These are phyloP conservation scores for Trifolium subterraneum DNA, from an alignment of 306 rosid genomes.

Conservation along the genomic window DNA sequence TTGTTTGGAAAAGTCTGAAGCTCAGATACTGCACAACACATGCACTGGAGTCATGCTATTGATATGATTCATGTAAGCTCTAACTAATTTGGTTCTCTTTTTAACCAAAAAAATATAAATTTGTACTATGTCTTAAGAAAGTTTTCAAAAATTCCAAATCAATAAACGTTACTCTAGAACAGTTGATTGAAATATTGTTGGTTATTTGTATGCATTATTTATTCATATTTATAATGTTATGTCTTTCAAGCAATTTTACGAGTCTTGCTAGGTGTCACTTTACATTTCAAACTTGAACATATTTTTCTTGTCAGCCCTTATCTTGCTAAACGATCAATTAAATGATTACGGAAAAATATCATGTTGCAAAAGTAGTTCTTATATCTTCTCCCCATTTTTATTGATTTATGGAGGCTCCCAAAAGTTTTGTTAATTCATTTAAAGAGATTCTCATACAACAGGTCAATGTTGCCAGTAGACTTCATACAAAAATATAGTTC, in stretches of 20 bases:
- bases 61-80: not conserved
- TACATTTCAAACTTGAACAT: not conserved
- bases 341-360: conserved; percentile 6
- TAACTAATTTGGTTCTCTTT: not conserved
- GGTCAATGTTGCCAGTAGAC: no score
- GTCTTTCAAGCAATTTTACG: not conserved
- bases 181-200: not conserved
- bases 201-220: not conserved
- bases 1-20: not conserved
- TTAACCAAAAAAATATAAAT: no score
- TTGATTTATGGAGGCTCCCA: conserved; percentile 96
- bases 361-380: conserved; percentile 1
- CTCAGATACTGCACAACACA: not conserved
- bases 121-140: no score
- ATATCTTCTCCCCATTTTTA: not conserved
- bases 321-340: conserved; percentile 6
- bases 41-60: not conserved
- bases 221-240: not conserved
- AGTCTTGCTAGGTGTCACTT: not conserved
- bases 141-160: no score
- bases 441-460: conserved; percentile 96
- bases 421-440: conserved; percentile 94
- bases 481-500: no score
- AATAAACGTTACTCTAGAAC: no score
- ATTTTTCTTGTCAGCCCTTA: conserved; percentile 8